Base-by-base conservation (phyloP, 2,329 filamentous ascomycete genomes). In the Trichoderma aggressivum region DNA sequence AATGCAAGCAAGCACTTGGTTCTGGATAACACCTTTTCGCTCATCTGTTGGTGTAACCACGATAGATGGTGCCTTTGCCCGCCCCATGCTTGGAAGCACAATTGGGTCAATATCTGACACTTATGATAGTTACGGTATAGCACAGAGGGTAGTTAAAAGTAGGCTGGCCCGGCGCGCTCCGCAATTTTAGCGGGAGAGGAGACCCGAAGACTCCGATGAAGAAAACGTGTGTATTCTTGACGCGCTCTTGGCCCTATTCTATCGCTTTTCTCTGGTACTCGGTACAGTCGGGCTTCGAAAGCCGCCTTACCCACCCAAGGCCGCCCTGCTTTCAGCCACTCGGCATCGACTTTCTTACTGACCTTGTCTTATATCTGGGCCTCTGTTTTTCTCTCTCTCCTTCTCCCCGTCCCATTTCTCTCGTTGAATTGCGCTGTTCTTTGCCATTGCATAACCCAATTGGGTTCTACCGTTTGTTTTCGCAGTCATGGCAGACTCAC, bases 251-350 rank as follows among this genome's bases (percentile, higher is more conserved):
- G 24, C 7, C 21, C 14, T 16, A 16, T 58, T 11, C 63, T 32
- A 36, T 16, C 4, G 6, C 18, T 5, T 26, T 30, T 34, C 21
- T 21, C 16, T 32, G 18, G 64, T 67, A 67, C n/a, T 67, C 53
- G 53, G 64, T 67, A 67, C 64, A 24, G 32, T 28, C 63, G 63
- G 63, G 50, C 16, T 18, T 32, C 28, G 30, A 43, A 32, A 43
- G 50, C 34, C 43, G 36, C 50, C 50, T 43, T 47, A 26, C 34
- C 34, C 24, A 39, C 26, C 59, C 47, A 50, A 30, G 21, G 50
- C 55, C 30, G 62, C 62, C 62, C 62, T 65, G 50, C 62, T 14
- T 55, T 34, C 47, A 66, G 63, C 63, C 63, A 66, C 63, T 66
- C 63, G 32, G 50, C 63, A 11, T 39, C n/a, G 34, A 56, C 47